phyloP scores from a whole-genome alignment of 495 filamentous ascomycete genomes.

The Choiromyces venosus region DNA sequence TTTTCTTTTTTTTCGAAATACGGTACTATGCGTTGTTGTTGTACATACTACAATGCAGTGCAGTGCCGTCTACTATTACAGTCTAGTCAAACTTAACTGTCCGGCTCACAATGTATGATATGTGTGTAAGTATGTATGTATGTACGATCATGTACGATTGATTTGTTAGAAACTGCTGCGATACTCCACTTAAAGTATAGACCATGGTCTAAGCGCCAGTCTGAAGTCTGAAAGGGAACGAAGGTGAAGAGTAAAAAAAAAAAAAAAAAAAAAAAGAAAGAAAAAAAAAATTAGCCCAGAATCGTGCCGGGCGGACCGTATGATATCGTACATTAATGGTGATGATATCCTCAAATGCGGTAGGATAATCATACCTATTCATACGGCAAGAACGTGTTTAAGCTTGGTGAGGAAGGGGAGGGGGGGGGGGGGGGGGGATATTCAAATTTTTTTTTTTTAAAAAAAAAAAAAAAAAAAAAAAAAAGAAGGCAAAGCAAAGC shows the following conservation, averaged over 20 bases:
- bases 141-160: neutral
- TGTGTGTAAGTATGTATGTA: constrained; percentile 1
- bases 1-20: neutral
- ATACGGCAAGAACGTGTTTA: neutral
- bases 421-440: no score
- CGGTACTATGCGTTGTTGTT: neutral
- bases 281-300: neutral
- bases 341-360: constrained; percentile 10
- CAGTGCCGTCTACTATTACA: neutral
- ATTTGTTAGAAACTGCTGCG: neutral
- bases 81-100: neutral
- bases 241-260: neutral
- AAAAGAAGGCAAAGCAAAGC: no score
- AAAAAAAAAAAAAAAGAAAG: neutral
- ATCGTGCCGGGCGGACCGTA: constrained; percentile 11
- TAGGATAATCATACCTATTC: neutral
- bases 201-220: constrained; percentile 19
- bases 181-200: constrained; percentile 8
- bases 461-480: neutral
- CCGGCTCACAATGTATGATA: neutral
- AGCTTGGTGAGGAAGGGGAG: neutral
- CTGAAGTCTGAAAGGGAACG: neutral
- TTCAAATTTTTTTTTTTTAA: neutral
- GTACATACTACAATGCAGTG: neutral
- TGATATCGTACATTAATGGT: constrained; percentile 28